Evolutionary conservation across 1,284 basidiomycete species (phyloP), one percentile per base, ranked within the genome.

Genomic region (Rhizoctonia solani): DNA sequence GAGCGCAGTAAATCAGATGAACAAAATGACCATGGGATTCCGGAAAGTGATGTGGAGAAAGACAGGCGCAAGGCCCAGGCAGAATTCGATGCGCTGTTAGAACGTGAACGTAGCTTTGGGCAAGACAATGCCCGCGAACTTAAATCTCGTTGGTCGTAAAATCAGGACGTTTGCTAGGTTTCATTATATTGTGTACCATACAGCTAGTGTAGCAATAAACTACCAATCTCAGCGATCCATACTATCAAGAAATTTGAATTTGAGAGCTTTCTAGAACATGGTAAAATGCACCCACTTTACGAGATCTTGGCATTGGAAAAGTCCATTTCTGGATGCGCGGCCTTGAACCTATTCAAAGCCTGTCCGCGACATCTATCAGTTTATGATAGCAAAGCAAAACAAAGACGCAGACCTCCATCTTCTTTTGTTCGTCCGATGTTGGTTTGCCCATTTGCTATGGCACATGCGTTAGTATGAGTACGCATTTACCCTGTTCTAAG

Each of bases 381-480:
- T 9, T 4, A 42, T 19, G 46, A 50, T 47, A 42, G 61, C 9
- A 69, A 53, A 39, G 29, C 71, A 54, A 52, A 39, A 41, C 25
- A 66, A 52, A 29, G 19, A 61, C n/a, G 71, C 81, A 70, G 70
- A 90, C 90, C 81, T 95, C 94, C 80, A 86, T 83, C 79, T 95
- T 95, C 81, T 92, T 92, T 69, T 92, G 72, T 74, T 95, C 93
- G 71, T 95, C 94, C 0, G 92, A 95, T 1, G 91, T 94, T 5
- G 93, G 96, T 74, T 93, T 93, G 70, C 95, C 95, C 85, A 97
- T 87, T 88, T 95, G 90, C 92, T 96, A 74, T 3, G 67, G 56
- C 46, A 54, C 47, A 14, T 63, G 39, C 55, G 30, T 54, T 30
- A 30, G 63, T 19, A 68, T 23, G 54, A 54, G 55, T 49, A 16